phyloP scores from a whole-genome alignment of 352 stramenopile species.

The Globisporangium heterothallicum region DNA sequence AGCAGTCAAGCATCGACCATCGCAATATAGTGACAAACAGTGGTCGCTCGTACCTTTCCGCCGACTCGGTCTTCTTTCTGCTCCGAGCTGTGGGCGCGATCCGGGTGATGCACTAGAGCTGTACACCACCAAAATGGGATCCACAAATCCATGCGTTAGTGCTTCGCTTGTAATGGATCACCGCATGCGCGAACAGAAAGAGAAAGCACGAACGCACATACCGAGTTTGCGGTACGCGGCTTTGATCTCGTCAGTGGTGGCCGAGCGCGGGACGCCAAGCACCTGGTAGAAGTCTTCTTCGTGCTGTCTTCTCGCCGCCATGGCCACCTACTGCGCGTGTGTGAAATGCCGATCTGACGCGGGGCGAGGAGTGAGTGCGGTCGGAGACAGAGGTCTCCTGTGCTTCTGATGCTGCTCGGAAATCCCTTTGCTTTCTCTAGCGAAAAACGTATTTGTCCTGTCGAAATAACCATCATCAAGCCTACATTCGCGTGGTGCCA shows the following conservation, averaged over 20 bases:
- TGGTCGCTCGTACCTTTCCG: slow-evolving; percentile 31
- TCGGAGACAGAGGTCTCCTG: not conserved
- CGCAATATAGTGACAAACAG: not conserved
- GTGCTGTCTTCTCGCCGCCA: slow-evolving; percentile 10
- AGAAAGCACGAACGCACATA: slow-evolving; percentile 19
- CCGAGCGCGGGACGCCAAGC: slow-evolving; percentile 55
- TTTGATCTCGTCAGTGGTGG: slow-evolving; percentile 71
- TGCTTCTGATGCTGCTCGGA: no score
- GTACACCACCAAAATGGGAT: not conserved
- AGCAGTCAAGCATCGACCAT: no score
- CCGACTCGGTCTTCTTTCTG: slow-evolving; percentile 19
- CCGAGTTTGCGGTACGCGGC: slow-evolving; percentile 68
- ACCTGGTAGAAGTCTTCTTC: slow-evolving; percentile 50
- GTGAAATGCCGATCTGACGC: not conserved
- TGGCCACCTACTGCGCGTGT: not conserved
- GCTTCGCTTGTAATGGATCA: no score
- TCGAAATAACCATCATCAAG: not conserved
- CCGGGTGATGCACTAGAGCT: slow-evolving; percentile 71
- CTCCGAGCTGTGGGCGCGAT: slow-evolving; percentile 40
- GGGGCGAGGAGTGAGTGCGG: not conserved
- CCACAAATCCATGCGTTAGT: slow-evolving; percentile 3
- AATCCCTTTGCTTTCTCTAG: not conserved
- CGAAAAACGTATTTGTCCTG: slow-evolving; percentile 5
- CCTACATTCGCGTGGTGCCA: not conserved
- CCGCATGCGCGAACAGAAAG: no score